Conservation (phyloP, 1,139 yeast genomes). For the Debaryomyces coudertii region DNA sequence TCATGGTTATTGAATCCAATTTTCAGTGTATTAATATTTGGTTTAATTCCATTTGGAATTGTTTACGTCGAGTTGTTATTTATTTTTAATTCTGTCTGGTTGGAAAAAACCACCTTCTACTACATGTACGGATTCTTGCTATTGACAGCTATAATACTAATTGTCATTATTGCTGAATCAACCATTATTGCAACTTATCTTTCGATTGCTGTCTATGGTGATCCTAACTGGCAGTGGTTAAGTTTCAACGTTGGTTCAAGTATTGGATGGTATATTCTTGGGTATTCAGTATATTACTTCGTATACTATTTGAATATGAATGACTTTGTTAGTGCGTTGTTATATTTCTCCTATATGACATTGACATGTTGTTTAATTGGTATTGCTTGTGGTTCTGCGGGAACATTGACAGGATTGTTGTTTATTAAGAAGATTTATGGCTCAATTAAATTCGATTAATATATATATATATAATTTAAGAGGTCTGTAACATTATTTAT, state of each 20-base stretch:
- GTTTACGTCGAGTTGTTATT: conserved; percentile 77
- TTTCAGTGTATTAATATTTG: conserved; percentile 48
- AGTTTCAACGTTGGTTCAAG: conserved; percentile 75
- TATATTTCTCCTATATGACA: conserved; percentile 74
- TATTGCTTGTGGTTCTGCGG: conserved; percentile 75
- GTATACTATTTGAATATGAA: conserved; percentile 55
- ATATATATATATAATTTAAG: conserved; percentile 4
- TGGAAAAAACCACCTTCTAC: conserved; percentile 76
- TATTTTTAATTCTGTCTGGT: conserved; percentile 77
- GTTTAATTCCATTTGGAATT: conserved; percentile 77
- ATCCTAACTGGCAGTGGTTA: conserved; percentile 85
- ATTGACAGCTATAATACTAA: conserved; percentile 59
- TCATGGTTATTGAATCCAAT: conserved; percentile 28
- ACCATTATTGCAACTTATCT: conserved; percentile 73
- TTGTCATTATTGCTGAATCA: conserved; percentile 69
- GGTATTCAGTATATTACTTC: conserved; percentile 71
- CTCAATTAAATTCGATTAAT: conserved; percentile 59
- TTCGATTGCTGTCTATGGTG: conserved; percentile 58
- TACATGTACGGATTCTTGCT: conserved; percentile 80
- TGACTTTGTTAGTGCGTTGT: conserved; percentile 69
- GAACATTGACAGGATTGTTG: conserved; percentile 63
- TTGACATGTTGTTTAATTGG: conserved; percentile 67
- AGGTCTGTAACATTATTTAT: neutral
- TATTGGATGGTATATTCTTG: conserved; percentile 68
- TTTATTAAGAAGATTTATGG: conserved; percentile 63